These are phyloP conservation scores for Thalassiosira livingstoniorum DNA, from an alignment of 352 stramenopile genomes.

Conservation along the genomic window DNA sequence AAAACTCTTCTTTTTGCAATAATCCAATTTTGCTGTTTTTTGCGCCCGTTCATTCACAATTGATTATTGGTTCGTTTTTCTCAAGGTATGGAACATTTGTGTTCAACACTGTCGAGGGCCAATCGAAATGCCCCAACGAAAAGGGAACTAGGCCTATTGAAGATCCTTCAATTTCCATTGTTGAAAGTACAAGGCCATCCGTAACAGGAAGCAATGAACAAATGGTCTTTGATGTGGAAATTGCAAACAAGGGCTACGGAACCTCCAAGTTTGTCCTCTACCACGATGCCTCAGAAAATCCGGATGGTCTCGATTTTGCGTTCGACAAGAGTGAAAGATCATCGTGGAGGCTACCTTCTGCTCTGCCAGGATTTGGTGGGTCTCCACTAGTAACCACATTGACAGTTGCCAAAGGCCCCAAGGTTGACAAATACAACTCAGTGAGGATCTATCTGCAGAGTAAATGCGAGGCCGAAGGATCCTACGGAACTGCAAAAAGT, in stretches of 20 bases:
- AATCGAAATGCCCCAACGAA: constrained; percentile 27
- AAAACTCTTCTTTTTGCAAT: too few relatives aligned
- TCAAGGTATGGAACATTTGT: constrained; percentile 8
- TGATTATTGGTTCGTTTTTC: background rate
- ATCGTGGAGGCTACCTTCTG: background rate
- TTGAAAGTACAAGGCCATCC: background rate
- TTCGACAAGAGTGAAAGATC: background rate
- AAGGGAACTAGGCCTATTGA: constrained; percentile 1
- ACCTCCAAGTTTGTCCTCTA: background rate
- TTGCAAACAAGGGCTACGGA: constrained; percentile 8
- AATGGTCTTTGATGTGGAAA: background rate
- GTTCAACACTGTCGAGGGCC: background rate
- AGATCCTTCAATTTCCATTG: background rate
- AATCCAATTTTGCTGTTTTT: too few relatives aligned
- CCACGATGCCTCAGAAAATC: too few relatives aligned
- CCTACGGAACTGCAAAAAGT: background rate
- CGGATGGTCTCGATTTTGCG: background rate
- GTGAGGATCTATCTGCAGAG: constrained; percentile 5
- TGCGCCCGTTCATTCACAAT: background rate
- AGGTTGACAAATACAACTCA: constrained; percentile 3
- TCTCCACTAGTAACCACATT: background rate
- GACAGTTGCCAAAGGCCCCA: constrained; percentile 7
- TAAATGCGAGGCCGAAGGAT: background rate
- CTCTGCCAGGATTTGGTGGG: background rate
- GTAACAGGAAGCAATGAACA: constrained; percentile 1